These are phyloP conservation scores for Hericium rajendrae DNA, from an alignment of 768 basidiomycete genomes.

Conservation along the genomic window DNA sequence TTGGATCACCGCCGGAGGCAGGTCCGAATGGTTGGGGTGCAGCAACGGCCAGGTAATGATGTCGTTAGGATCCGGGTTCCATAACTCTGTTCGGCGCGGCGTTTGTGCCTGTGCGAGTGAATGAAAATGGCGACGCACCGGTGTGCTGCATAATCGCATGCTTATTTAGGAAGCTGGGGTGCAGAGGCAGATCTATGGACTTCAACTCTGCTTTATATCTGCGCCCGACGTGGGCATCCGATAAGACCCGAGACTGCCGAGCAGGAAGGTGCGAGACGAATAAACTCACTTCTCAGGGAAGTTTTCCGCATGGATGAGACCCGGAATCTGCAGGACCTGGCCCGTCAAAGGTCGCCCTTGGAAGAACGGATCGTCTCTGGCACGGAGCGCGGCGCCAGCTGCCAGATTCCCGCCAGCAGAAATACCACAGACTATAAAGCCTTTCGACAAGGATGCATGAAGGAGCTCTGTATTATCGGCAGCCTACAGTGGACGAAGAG, in stretches of 20 bases:
- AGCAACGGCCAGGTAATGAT: not conserved
- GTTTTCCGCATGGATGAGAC: not conserved
- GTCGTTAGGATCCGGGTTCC: no score
- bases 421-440: not conserved
- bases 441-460: not conserved
- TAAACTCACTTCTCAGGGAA: not conserved
- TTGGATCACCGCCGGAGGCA: not conserved
- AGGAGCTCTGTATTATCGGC: not conserved
- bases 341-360: not conserved
- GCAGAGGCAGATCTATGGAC: not conserved
- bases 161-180: not conserved
- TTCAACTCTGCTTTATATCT: not conserved
- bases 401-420: slow-evolving; percentile 3
- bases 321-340: not conserved
- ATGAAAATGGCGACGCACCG: no score
- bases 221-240: no score
- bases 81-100: no score
- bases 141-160: no score
- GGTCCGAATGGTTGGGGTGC: not conserved
- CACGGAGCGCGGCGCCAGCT: not conserved
- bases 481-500: not conserved
- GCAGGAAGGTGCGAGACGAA: not conserved
- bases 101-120: no score
- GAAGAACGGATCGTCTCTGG: not conserved
- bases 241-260: not conserved